Conservation (phyloP, 768 basidiomycete species). For the Dictyophora rubrovolvata region DNA sequence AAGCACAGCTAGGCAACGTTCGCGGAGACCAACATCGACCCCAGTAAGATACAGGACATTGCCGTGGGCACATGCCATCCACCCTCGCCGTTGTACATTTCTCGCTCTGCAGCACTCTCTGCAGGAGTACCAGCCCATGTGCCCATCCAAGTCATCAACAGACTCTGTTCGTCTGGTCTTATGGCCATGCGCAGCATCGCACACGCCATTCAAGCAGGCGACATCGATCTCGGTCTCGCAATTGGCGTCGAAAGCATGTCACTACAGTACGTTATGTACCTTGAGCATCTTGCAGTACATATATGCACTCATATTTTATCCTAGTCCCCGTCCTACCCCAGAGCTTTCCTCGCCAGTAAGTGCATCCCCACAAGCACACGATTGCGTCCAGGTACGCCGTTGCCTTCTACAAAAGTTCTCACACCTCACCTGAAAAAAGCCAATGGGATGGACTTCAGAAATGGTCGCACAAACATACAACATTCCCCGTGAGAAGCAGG, state of each 20-base stretch:
- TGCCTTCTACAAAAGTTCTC: not conserved
- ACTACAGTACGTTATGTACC: conserved; percentile 43
- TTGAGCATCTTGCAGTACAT: conserved; percentile 5
- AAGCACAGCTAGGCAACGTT: conserved; percentile 44
- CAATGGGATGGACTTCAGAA: conserved; percentile 95
- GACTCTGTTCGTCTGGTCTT: conserved; percentile 88
- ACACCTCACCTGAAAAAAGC: conserved; percentile 29
- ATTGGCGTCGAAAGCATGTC: conserved; percentile 80
- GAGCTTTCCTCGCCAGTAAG: conserved; percentile 49
- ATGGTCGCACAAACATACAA: conserved; percentile 76
- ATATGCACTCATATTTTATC: not conserved
- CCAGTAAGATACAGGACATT: conserved; percentile 68
- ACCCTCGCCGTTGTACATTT: conserved; percentile 71
- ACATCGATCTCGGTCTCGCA: conserved; percentile 81
- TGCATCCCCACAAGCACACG: conserved; percentile 52
- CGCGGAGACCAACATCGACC: conserved; percentile 55
- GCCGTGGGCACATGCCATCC: conserved; percentile 86
- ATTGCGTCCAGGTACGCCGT: conserved; percentile 56
- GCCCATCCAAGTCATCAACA: conserved; percentile 85
- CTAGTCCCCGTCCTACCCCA: conserved; percentile 67
- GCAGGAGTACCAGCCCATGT: conserved; percentile 82
- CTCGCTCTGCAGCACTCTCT: conserved; percentile 77
- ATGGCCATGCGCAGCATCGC: conserved; percentile 91
- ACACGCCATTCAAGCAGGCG: conserved; percentile 73
- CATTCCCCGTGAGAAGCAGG: conserved; percentile 74